Percentiles rank a stretch among this genome's conserved stretches.
Conservation (phyloP, 2,329 filamentous ascomycete species). For the Acrocalymma vagum region DNA sequence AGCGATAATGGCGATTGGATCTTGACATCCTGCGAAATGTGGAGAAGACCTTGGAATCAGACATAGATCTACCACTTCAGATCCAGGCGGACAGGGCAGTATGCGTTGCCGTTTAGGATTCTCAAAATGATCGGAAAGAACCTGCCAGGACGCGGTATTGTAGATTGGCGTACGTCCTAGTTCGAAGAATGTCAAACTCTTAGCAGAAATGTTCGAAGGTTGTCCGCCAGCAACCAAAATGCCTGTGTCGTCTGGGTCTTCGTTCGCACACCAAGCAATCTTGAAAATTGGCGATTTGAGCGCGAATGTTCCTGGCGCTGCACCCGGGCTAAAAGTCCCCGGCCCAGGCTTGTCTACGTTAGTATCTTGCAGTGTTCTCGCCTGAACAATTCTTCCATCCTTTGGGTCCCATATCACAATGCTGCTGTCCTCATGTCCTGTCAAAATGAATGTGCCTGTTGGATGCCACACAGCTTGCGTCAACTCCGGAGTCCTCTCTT, state of each 20-base stretch:
- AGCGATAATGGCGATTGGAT: slow-evolving; percentile 85
- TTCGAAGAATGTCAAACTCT: slow-evolving; percentile 88
- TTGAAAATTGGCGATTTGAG: slow-evolving; percentile 78
- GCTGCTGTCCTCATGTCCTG: slow-evolving; percentile 88
- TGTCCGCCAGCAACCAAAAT: slow-evolving; percentile 86
- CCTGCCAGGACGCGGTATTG: slow-evolving; percentile 88
- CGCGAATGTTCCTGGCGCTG: slow-evolving; percentile 60
- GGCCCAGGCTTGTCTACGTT: slow-evolving; percentile 74
- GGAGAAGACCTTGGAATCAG: slow-evolving; percentile 84
- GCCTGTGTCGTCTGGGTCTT: slow-evolving; percentile 91
- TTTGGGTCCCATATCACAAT: slow-evolving; percentile 94
- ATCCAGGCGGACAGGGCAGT: slow-evolving; percentile 78
- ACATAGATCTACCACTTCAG: slow-evolving; percentile 81
- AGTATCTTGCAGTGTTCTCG: slow-evolving; percentile 78
- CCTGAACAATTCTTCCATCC: slow-evolving; percentile 84
- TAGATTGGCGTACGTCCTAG: slow-evolving; percentile 89
- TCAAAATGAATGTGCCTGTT: slow-evolving; percentile 87
- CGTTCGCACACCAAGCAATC: slow-evolving; percentile 92
- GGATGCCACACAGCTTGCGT: slow-evolving; percentile 94
- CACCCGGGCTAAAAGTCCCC: slow-evolving; percentile 50
- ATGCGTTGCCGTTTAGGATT: slow-evolving; percentile 75
- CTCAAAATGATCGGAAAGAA: slow-evolving; percentile 79
- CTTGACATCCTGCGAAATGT: slow-evolving; percentile 86
- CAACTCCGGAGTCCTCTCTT: slow-evolving; percentile 74
- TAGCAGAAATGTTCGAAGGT: slow-evolving; percentile 70